A percentile compares a stretch with the other conserved stretches of the same genome.
Evolutionary conservation across 306 rosid species (phyloP).

Genomic region (Cicer pinnatifidum): DNA sequence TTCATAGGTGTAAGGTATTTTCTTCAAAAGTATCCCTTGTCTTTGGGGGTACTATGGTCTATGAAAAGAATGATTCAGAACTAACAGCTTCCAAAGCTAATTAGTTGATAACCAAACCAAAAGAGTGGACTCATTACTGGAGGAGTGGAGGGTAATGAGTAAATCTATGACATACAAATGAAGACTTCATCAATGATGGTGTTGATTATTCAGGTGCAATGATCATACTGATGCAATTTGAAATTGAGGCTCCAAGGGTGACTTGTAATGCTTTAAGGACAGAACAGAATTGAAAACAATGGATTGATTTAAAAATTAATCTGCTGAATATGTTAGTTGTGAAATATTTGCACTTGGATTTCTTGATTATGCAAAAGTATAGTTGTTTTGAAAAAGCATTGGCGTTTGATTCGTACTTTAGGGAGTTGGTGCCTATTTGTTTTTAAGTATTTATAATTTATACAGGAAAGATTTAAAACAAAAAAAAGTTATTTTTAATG

Average conservation of each 20-base stretch:
- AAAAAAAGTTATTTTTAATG: too few relatives aligned
- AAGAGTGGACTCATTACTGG: background rate
- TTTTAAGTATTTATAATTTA: too few relatives aligned
- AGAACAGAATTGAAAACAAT: background rate
- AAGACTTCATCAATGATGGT: background rate
- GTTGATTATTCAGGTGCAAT: constrained; percentile 9
- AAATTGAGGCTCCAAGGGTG: constrained; percentile 10
- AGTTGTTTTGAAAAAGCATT: too few relatives aligned
- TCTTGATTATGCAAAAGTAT: background rate
- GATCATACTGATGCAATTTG: constrained; percentile 22
- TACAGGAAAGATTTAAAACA: too few relatives aligned
- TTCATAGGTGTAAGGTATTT: constrained; percentile 16
- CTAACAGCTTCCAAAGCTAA: constrained; percentile 20
- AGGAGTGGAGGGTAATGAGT: constrained; percentile 6
- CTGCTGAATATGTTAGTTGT: background rate
- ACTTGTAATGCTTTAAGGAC: background rate
- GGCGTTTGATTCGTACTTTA: too few relatives aligned
- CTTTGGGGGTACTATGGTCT: background rate
- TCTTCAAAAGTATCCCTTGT: background rate
- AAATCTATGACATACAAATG: constrained; percentile 6
- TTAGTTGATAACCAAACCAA: constrained; percentile 1
- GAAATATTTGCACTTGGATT: background rate
- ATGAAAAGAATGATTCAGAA: constrained; percentile 31
- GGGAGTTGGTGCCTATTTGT: too few relatives aligned
- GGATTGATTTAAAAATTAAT: background rate